Base-by-base conservation (phyloP, 2,329 filamentous ascomycete genomes). In the Penicillium sp. region DNA sequence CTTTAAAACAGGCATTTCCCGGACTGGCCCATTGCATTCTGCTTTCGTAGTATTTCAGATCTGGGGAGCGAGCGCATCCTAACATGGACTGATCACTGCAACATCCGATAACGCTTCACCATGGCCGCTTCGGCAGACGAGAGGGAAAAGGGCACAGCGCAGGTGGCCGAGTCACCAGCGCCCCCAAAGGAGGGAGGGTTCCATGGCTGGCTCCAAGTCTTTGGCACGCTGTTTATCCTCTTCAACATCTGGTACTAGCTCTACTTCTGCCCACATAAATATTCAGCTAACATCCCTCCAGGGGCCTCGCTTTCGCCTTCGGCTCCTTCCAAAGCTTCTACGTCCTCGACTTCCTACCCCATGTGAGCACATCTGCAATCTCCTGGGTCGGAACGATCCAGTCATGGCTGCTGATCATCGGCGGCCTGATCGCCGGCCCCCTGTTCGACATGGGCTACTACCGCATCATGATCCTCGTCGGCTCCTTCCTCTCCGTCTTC, bases 321-420 rank as follows among this genome's bases (percentile, higher is more conserved):
- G 82, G 83, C 8, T 77, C 79, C 13, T 84, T 81, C 60, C 81
- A 84, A 63, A 76, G 77, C 21, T 84, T 81, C 64, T 85, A 84
- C 70, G 74, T 78, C 51, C 74, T 70, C 5, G 68, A 64, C 3
- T 70, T 80, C 1, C 72, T 82, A 3, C 64, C 70, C 38, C 61
- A 67, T 41, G 62, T 73, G 59, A 69, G 75, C 1, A 73, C 78
- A 9, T 83, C 79, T n/a, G 53, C 73, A 3, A 81, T 84, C 60
- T 82, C 81, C 19, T 83, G 80, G 77, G 80, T 84, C 26, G 81
- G 82, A 45, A 79, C 79, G 7, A 68, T 82, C 17, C 80, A 82
- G 55, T 76, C 77, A 15, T 82, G 83, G 56, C 69, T 84, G 17
- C 76, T 85, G 23, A 75, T 83, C 41, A 75, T 80, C 56, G 75